Evolutionary conservation across 176 grass and related monocot species (phyloP).

Genomic region (Dactylis glomerata): DNA sequence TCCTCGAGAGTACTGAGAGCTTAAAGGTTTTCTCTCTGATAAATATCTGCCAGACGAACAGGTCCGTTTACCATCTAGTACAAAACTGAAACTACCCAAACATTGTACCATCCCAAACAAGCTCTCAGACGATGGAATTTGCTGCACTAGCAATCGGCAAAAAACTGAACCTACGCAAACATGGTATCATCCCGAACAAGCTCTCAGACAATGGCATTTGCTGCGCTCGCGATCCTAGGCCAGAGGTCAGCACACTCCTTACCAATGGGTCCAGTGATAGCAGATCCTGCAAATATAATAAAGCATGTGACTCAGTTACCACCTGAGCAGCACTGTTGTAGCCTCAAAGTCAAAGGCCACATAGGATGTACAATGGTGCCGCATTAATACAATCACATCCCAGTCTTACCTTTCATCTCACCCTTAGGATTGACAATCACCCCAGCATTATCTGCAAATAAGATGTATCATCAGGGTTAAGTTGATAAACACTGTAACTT

Average conservation of each 20-base stretch:
- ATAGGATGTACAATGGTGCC: not conserved
- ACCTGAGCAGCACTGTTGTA: not conserved
- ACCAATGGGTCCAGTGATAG: slow-evolving; percentile 58
- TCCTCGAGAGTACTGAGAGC: not conserved
- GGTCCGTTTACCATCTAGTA: not conserved
- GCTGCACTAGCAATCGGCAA: not conserved
- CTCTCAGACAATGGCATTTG: slow-evolving; percentile 50
- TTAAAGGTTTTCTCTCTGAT: not conserved
- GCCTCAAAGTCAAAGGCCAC: not conserved
- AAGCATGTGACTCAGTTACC: not conserved
- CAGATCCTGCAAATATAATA: slow-evolving; percentile 38
- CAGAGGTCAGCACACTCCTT: slow-evolving; percentile 62
- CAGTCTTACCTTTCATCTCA: slow-evolving; percentile 52
- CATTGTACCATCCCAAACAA: not conserved
- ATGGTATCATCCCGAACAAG: not conserved
- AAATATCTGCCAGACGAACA: not conserved
- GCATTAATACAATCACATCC: not conserved
- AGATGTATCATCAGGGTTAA: not conserved
- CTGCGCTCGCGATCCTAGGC: slow-evolving; percentile 56
- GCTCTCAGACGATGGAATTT: not conserved
- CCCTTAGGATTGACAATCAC: slow-evolving; percentile 65
- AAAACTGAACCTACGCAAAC: slow-evolving; percentile 10
- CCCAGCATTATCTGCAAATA: slow-evolving; percentile 56
- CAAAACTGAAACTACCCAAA: slow-evolving; percentile 9
- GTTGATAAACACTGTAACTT: not conserved